Base-by-base conservation (phyloP, 176 grass and related monocot species). In the Carex littledalei region DNA sequence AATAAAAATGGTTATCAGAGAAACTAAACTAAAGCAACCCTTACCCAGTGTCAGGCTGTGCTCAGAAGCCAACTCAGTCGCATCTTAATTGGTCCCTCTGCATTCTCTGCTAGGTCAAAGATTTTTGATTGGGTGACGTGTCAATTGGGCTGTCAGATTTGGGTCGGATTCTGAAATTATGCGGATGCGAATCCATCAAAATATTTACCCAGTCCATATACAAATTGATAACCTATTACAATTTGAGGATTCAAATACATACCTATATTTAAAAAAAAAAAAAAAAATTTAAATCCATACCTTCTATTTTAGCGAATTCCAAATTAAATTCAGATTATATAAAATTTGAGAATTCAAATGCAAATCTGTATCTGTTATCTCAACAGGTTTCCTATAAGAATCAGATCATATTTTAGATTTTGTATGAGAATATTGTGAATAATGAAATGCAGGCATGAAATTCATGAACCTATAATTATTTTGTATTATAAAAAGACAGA, bases 61-160 rank as follows among this genome's bases (percentile, higher is more conserved):
- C 16, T 43, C 67, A 69, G 67, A 69, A 69, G 67, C 34, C 67
- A 69, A 69, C 67, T 68, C 65, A 68, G 34, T 70, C 34, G 34
- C 67, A 70, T 70, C 32, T 70, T 39, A 18, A 37, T 39, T 39
- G 67, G 67, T 41, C 34, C 34, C 67, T 70, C 67, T n/a, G 16
- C 6, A 39, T 41, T 37, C 16, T 18, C 66, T 69, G 66, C 32
- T 4, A 16, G 34, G 31, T 69, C 66, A 69, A 69, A 69, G 14
- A 41, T 69, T 35, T 69, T 35, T 70, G 5, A 39, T 41, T 70
- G 34, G 16, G 67, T 39, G 34, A 14, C 16, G 41, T 18, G 66
- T 34, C 31, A 67, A 47, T 47, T 47, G 8, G 0, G 45, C 45
- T 10, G 45, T 47, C 45, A 47, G 45, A 47, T 47, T 47, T 47